Evolutionary conservation across 2,329 filamentous ascomycete species (phyloP).

Genomic region (Cytospora mali): DNA sequence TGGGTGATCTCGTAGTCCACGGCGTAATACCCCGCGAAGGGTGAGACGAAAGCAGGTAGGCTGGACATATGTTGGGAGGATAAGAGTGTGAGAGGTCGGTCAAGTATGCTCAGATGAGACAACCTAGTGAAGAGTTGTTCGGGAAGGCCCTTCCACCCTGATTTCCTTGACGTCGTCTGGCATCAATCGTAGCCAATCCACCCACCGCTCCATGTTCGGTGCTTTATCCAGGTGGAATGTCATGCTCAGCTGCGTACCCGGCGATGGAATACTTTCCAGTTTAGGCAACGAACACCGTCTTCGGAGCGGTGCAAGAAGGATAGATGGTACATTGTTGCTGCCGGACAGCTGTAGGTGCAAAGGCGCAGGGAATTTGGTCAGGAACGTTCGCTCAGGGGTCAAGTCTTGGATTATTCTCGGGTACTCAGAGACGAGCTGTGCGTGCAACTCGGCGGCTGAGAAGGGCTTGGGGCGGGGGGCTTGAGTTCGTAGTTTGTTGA

Average conservation of each 20-base stretch:
- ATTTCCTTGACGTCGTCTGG: constrained; percentile 59
- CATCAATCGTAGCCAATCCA: constrained; percentile 61
- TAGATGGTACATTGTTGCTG: constrained; percentile 56
- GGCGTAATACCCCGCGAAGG: background rate
- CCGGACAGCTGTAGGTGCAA: constrained; percentile 59
- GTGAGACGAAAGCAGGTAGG: background rate
- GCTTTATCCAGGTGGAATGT: constrained; percentile 56
- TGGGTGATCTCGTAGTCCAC: background rate
- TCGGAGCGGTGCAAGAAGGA: constrained; percentile 54
- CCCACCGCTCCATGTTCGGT: constrained; percentile 56
- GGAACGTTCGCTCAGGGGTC: constrained; percentile 48
- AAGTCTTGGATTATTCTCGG: constrained; percentile 55
- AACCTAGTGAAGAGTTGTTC: background rate
- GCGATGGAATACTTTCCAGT: background rate
- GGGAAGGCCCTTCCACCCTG: constrained; percentile 54
- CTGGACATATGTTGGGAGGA: background rate
- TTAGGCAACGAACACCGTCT: constrained; percentile 42
- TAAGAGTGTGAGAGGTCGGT: background rate
- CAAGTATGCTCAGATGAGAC: background rate
- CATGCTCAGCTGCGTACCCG: constrained; percentile 50
- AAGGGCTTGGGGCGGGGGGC: constrained; percentile 42
- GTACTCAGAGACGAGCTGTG: constrained; percentile 55
- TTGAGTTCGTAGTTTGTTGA: constrained; percentile 53
- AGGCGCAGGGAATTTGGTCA: constrained; percentile 56
- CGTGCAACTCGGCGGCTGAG: constrained; percentile 55